Evolutionary conservation across 208 protist genomes (phyloP).

Genomic region (Trypanosoma caninum): DNA sequence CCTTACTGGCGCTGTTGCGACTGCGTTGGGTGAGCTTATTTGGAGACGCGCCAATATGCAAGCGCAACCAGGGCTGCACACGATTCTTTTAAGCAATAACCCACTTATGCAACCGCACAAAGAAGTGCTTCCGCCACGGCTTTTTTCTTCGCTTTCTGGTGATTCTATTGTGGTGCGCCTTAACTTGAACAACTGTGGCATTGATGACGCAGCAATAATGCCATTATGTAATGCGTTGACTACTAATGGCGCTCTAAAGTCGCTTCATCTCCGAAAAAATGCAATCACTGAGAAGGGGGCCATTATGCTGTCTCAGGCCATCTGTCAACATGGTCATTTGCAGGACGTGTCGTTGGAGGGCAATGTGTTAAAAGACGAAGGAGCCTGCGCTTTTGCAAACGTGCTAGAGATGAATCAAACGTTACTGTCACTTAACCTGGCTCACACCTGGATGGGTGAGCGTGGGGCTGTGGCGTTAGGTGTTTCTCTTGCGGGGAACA

Average conservation of each 20-base stretch:
- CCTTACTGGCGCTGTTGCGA: conserved; percentile 49
- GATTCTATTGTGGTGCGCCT: conserved; percentile 56
- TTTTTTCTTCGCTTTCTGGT: conserved; percentile 46
- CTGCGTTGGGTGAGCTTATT: conserved; percentile 55
- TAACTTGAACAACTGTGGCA: conserved; percentile 48
- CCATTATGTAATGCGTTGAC: conserved; percentile 62
- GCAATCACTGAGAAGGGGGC: conserved; percentile 45
- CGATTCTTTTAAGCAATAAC: conserved; percentile 65
- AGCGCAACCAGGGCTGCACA: conserved; percentile 38
- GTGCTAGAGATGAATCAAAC: conserved; percentile 48
- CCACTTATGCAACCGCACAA: conserved; percentile 38
- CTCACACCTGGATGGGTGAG: conserved; percentile 69
- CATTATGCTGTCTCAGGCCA: conserved; percentile 51
- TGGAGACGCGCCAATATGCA: conserved; percentile 33
- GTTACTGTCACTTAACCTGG: conserved; percentile 65
- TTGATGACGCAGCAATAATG: conserved; percentile 51
- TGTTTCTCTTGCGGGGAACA: conserved; percentile 71
- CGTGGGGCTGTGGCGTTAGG: conserved; percentile 81
- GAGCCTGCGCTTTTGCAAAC: conserved; percentile 66
- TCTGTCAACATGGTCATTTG: conserved; percentile 56
- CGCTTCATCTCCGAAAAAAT: conserved; percentile 63
- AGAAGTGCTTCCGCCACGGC: conserved; percentile 14
- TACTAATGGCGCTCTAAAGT: conserved; percentile 49
- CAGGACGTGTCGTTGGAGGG: conserved; percentile 54
- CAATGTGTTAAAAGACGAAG: conserved; percentile 76